phyloP scores from a whole-genome alignment of 495 filamentous ascomycete species.

The Lindgomyces ingoldianus region DNA sequence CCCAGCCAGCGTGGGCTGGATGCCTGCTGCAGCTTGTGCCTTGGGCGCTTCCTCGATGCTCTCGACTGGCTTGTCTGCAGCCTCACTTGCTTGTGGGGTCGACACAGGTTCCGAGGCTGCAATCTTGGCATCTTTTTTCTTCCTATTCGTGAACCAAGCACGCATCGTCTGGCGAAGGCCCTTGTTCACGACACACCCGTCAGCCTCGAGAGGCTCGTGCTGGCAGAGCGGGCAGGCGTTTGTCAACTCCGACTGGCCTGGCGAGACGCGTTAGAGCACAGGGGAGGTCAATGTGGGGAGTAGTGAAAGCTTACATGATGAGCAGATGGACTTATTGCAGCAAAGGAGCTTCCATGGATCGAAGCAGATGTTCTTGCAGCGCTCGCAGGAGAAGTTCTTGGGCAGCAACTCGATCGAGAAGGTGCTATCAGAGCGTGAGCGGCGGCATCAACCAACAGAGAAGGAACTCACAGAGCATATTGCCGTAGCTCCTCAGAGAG shows the following conservation, averaged over 20 bases:
- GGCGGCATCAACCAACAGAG: neutral
- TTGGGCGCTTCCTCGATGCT: conserved; percentile 3
- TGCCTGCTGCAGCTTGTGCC: neutral
- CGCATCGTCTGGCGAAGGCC: conserved; percentile 82
- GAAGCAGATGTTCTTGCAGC: conserved; percentile 86
- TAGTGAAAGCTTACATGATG: conserved; percentile 63
- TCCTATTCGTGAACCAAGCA: conserved; percentile 81
- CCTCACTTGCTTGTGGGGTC: conserved; percentile 36
- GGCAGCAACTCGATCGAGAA: conserved; percentile 56
- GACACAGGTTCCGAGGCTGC: conserved; percentile 27
- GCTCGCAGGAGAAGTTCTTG: conserved; percentile 89
- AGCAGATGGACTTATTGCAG: conserved; percentile 94
- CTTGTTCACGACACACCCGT: conserved; percentile 87
- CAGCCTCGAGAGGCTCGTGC: conserved; percentile 78
- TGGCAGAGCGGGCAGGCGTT: conserved; percentile 85
- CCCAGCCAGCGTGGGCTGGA: neutral
- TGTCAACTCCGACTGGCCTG: conserved; percentile 66
- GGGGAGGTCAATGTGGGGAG: neutral
- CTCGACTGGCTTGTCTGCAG: conserved; percentile 18
- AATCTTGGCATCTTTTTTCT: conserved; percentile 73
- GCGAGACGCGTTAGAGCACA: neutral
- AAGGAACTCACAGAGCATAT: conserved; percentile 20
- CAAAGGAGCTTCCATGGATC: conserved; percentile 90
- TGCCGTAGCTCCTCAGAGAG: conserved; percentile 27
- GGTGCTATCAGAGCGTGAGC: conserved; percentile 14